These are phyloP conservation scores for Dryadomyces quercivorus DNA, from an alignment of 2,329 filamentous ascomycete species.

Conservation along the genomic window DNA sequence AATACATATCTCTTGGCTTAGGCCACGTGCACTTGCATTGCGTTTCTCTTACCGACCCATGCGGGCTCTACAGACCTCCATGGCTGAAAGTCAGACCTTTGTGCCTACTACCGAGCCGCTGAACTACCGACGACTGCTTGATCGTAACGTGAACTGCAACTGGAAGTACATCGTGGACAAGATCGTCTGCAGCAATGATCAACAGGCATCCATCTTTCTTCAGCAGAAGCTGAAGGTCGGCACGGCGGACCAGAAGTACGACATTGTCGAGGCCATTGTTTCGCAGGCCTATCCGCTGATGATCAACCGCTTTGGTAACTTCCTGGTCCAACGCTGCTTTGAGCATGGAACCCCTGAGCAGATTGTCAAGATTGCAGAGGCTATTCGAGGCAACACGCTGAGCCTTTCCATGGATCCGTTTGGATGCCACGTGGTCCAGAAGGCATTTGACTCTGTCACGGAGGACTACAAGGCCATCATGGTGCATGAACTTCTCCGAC, in stretches of 20 bases:
- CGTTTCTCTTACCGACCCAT: not conserved
- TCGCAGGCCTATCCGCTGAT: conserved; percentile 90
- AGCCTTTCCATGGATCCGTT: conserved; percentile 97
- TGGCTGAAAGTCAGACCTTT: conserved; percentile 59
- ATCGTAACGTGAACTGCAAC: conserved; percentile 93
- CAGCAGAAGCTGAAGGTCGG: conserved; percentile 98
- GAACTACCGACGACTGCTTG: conserved; percentile 89
- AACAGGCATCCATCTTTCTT: conserved; percentile 96
- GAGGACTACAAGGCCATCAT: conserved; percentile 97
- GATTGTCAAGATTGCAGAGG: conserved; percentile 85
- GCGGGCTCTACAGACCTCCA: conserved; percentile 24
- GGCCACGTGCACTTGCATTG: not conserved
- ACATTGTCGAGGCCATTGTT: conserved; percentile 94
- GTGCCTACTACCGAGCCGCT: conserved; percentile 79
- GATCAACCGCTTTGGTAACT: conserved; percentile 98
- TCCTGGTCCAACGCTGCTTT: conserved; percentile 95
- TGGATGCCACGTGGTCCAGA: conserved; percentile 95
- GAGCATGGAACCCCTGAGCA: conserved; percentile 95
- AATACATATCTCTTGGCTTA: conserved; percentile 10
- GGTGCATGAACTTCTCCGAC: conserved; percentile 92
- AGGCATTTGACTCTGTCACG: conserved; percentile 94
- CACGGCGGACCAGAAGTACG: conserved; percentile 88
- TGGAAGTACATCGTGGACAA: conserved; percentile 99
- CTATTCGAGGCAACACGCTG: conserved; percentile 87
- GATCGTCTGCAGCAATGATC: conserved; percentile 98